Conservation (phyloP, 1,139 yeast genomes). For the Sugiyamaella novakii region DNA sequence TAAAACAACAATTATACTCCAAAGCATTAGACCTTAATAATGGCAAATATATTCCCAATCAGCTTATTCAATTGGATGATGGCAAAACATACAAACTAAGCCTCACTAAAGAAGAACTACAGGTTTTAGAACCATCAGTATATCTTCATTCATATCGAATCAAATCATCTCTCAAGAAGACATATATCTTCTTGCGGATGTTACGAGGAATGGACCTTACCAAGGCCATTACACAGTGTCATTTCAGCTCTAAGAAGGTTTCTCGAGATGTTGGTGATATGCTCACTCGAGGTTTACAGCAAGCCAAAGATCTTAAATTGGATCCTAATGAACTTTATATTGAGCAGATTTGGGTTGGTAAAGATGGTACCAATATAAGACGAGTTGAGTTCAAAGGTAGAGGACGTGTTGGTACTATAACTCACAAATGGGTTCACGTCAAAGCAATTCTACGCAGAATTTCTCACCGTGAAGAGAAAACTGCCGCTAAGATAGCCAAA, state of each 20-base stretch:
- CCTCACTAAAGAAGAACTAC: slow-evolving; percentile 66
- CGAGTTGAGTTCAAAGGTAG: slow-evolving; percentile 87
- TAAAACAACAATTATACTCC: slow-evolving; percentile 66
- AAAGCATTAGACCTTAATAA: slow-evolving; percentile 55
- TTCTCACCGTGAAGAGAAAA: slow-evolving; percentile 55
- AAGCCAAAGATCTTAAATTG: slow-evolving; percentile 63
- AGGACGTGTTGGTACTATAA: slow-evolving; percentile 81
- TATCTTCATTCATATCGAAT: slow-evolving; percentile 76
- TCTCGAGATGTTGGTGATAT: slow-evolving; percentile 78
- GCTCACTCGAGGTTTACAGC: slow-evolving; percentile 69
- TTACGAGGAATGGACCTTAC: slow-evolving; percentile 69
- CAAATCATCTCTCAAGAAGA: slow-evolving; percentile 85
- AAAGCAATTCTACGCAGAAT: slow-evolving; percentile 72
- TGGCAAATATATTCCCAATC: slow-evolving; percentile 75
- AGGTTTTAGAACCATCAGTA: slow-evolving; percentile 78
- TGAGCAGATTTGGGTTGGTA: slow-evolving; percentile 87
- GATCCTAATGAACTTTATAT: slow-evolving; percentile 67
- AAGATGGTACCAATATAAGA: slow-evolving; percentile 74
- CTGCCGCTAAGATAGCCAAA: slow-evolving; percentile 48
- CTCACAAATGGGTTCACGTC: slow-evolving; percentile 77
- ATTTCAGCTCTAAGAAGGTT: slow-evolving; percentile 79
- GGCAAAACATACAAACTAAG: slow-evolving; percentile 58
- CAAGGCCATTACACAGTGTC: slow-evolving; percentile 89
- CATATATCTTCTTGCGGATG: slow-evolving; percentile 76
- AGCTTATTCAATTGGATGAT: slow-evolving; percentile 52